These are phyloP conservation scores for Blechomonas ayalai DNA, from an alignment of 208 protist genomes.

Conservation along the genomic window DNA sequence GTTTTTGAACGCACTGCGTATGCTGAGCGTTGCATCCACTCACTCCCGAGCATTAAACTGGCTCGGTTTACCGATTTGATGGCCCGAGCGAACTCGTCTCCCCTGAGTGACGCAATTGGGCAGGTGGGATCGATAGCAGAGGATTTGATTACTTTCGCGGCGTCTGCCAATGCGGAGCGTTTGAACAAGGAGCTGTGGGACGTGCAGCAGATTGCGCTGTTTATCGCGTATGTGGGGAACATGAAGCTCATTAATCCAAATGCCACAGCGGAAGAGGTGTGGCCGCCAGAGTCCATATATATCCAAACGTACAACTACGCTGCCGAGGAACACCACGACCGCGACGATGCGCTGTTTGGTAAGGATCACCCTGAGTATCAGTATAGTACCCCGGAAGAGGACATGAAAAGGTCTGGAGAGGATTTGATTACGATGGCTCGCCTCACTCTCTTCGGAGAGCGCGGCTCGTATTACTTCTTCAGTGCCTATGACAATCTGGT, in stretches of 20 bases:
- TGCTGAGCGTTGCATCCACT: no score
- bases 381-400: conserved; percentile 3
- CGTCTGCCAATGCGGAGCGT: no score
- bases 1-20: no score
- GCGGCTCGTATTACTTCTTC: conserved; percentile 7
- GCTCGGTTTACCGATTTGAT: no score
- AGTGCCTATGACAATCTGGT: not conserved
- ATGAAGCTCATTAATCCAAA: conserved; percentile 1
- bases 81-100: no score
- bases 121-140: no score
- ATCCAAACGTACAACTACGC: conserved; percentile 8
- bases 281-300: conserved; percentile 2
- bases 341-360: not conserved
- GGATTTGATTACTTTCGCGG: no score
- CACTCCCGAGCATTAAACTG: no score
- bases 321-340: conserved; percentile 1
- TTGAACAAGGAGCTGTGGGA: not conserved
- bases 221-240: not conserved
- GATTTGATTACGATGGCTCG: conserved; percentile 9
- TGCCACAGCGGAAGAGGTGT: not conserved
- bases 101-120: no score
- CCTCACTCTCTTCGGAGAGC: conserved; percentile 9
- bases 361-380: conserved; percentile 1
- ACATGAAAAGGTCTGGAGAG: not conserved
- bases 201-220: conserved; percentile 7